A percentile compares a stretch with the other conserved stretches of the same genome.
Conservation (phyloP, 768 basidiomycete species). For the Macrolepiota albuminosa region DNA sequence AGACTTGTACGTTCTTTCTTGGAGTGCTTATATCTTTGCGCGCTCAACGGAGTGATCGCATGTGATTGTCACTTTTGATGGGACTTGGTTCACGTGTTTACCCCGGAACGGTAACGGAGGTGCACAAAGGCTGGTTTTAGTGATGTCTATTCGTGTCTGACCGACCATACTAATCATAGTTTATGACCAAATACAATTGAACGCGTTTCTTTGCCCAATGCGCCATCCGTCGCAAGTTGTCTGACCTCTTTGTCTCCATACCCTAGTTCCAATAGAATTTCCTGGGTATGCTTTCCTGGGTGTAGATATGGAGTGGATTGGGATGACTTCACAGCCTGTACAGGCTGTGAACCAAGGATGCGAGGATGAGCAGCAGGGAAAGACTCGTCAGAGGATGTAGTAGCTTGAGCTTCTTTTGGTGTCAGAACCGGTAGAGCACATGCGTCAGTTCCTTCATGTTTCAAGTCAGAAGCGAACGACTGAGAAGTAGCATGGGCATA, state of each 20-base stretch:
- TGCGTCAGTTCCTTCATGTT: constrained; percentile 55
- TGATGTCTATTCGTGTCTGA: neutral
- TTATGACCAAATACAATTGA: constrained; percentile 15
- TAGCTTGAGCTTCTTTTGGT: constrained; percentile 51
- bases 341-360: constrained; percentile 25
- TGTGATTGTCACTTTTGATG: constrained; percentile 1
- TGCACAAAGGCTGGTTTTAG: neutral
- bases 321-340: constrained; percentile 13
- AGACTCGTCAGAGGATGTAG: constrained; percentile 29
- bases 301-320: constrained; percentile 20
- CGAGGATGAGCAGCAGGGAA: constrained; percentile 52
- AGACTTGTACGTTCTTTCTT: neutral
- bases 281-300: constrained; percentile 51
- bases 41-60: neutral
- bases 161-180: constrained; percentile 6
- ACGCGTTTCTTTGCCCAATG: constrained; percentile 32
- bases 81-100: constrained; percentile 3
- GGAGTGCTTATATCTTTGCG: neutral
- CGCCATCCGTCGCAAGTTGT: constrained; percentile 41
- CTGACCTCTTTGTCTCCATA: constrained; percentile 34
- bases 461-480: neutral
- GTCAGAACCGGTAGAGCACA: constrained; percentile 68
- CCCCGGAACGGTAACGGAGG: neutral
- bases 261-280: constrained; percentile 50
- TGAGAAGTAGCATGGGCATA: constrained; percentile 22